Percentiles rank a stretch among this genome's conserved stretches.
Conservation (phyloP, 305 asterid genomes). For the Rubia peregrina region DNA sequence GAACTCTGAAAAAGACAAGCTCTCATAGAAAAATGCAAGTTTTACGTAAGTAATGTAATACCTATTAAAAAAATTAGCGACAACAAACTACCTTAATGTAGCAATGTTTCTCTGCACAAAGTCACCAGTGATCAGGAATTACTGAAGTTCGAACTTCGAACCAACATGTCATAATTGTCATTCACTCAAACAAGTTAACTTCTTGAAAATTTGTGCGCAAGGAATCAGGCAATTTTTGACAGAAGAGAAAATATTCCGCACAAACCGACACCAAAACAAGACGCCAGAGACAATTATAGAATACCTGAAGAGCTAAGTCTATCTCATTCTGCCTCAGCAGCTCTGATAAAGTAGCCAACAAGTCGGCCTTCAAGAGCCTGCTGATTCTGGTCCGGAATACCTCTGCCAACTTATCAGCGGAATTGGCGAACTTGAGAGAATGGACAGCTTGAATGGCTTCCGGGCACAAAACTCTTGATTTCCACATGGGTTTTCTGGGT, state of each 20-base stretch:
- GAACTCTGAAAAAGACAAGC: neutral
- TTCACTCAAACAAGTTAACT: neutral
- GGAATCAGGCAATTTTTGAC: neutral
- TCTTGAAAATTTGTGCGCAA: neutral
- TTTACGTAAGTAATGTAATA: neutral
- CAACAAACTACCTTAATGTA: neutral
- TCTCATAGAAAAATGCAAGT: neutral
- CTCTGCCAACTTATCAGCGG: slow-evolving; percentile 36
- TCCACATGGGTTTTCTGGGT: slow-evolving; percentile 61
- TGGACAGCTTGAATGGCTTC: slow-evolving; percentile 79
- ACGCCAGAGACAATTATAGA: neutral
- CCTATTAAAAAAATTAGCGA: neutral
- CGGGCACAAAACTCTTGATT: slow-evolving; percentile 54
- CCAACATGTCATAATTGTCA: neutral
- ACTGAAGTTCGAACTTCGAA: neutral
- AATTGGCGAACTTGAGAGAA: slow-evolving; percentile 52
- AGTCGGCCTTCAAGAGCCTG: slow-evolving; percentile 68
- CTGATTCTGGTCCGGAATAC: slow-evolving; percentile 37
- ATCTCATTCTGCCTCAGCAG: slow-evolving; percentile 64
- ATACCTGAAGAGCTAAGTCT: slow-evolving; percentile 54
- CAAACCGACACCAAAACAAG: neutral
- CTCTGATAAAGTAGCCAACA: slow-evolving; percentile 52
- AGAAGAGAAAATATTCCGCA: neutral
- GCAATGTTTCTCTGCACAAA: neutral
- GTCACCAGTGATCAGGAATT: neutral